Conservation (phyloP, 306 rosid species). For the Dryas drummondii region DNA sequence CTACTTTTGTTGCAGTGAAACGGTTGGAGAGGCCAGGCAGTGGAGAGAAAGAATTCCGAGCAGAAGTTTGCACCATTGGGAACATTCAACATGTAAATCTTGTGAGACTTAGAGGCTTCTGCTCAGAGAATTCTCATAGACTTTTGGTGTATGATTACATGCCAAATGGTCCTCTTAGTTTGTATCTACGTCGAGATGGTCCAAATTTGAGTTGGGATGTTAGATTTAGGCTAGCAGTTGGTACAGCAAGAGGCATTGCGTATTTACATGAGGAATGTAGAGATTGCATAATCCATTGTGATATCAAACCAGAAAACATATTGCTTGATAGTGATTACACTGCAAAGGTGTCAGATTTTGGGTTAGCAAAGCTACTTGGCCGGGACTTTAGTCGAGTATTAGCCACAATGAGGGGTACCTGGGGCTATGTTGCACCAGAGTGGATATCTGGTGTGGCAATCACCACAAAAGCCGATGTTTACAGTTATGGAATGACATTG, state of each 20-base stretch:
- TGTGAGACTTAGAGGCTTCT: slow-evolving; percentile 77
- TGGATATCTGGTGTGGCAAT: slow-evolving; percentile 84
- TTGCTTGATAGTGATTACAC: slow-evolving; percentile 58
- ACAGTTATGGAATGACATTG: slow-evolving; percentile 86
- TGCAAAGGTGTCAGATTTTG: slow-evolving; percentile 81
- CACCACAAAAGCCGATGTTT: slow-evolving; percentile 82
- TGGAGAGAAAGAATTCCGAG: slow-evolving; percentile 85
- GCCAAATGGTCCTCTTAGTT: slow-evolving; percentile 73
- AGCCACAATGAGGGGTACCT: slow-evolving; percentile 84
- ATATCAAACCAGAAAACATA: slow-evolving; percentile 84
- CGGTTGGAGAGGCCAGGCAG: slow-evolving; percentile 83
- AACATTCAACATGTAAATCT: slow-evolving; percentile 86
- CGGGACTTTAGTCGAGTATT: slow-evolving; percentile 74
- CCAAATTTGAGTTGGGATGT: slow-evolving; percentile 75
- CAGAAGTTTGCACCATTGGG: slow-evolving; percentile 83
- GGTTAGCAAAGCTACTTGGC: slow-evolving; percentile 69
- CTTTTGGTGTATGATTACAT: slow-evolving; percentile 80
- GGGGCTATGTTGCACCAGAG: slow-evolving; percentile 91
- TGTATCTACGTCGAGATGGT: slow-evolving; percentile 65
- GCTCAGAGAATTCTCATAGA: slow-evolving; percentile 75
- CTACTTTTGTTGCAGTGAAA: slow-evolving; percentile 67
- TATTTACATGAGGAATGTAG: slow-evolving; percentile 85
- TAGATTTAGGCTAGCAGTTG: slow-evolving; percentile 63
- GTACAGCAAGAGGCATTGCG: slow-evolving; percentile 75
- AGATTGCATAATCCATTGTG: slow-evolving; percentile 78